Evolutionary conservation across 768 basidiomycete species (phyloP), one percentile per base, ranked within the genome.

Genomic region (Tricholoma sp.): DNA sequence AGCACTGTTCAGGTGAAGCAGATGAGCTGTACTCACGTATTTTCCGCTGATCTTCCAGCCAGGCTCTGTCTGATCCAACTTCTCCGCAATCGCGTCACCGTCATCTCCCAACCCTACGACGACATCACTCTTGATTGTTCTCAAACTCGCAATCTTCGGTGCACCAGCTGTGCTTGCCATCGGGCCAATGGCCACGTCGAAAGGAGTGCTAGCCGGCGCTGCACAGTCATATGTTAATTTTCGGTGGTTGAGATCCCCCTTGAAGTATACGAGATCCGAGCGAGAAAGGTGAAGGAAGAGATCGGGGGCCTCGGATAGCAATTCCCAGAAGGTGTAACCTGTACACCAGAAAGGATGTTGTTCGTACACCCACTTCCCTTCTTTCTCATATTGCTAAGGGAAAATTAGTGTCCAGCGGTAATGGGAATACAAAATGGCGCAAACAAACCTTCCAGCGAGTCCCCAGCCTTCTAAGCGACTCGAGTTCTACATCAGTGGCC

Each of bases 11-110:
- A 44, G 44, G 29, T 44, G 53, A 33, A 20, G 41, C 2, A n/a
- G 57, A 2, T 1, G 55, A 6, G 45, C 17, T 47, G 59, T 15
- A 80, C 91, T 74, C 69, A 94, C 93, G 66, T 94, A 95, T 91
- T 95, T 94, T 48, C 94, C 94, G 50, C 90, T 91, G 65, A 97
- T 96, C 76, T 94, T 95, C 95, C 95, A 98, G 50, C 95, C 95
- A 15, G 89, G 84, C 66, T 97, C 93, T 28, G 81, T 78, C 64
- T 88, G 77, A 69, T 96, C 91, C n/a, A 97, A 76, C 55, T 77
- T 80, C 69, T 91, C 88, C 2, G 91, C 91, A 36, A 84, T 72
- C 45, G 75, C 74, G 60, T 91, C 88, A 3, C 86, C 86, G 10
- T 86, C 72, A 7, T 76, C 68, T 34, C 88, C 89, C 28, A 93